Base-by-base conservation (phyloP, 2,329 filamentous ascomycete species). In the Trichoderma sp. region DNA sequence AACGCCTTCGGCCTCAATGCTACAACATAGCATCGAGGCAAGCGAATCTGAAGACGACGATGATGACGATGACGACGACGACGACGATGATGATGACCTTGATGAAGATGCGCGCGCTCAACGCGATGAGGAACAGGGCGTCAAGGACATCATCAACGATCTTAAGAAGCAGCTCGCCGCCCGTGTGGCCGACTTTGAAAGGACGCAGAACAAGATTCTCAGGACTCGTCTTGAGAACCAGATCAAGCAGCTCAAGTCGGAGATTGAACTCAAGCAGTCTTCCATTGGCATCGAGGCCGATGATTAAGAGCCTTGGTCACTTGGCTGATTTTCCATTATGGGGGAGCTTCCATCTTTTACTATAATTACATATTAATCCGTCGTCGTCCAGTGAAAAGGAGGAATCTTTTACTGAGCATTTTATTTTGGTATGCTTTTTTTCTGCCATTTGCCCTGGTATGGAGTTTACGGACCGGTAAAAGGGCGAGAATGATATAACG, bases 131-230 rank as follows among this genome's bases (percentile, higher is more conserved):
- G 82, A 86, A 73, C 84, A 87, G 74, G 86, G 87, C 73, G 84
- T 88, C 73, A 84, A 86, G 75, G 86, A 86, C 75, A 87, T 89
- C 74, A 86, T 89, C 66, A 81, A 83, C 63, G 83, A 86, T 66
- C 82, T 89, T 72, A 83, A 87, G 78, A 86, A 84, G 77, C 82
- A 86, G 76, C 83, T 89, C 21, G 81, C 82, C 47, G 79, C 80
- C 43, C 81, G 84, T 69, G 81, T 86, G 75, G 80, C 79, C 6
- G 83, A 87, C 74, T 80, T 86, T 63, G 80, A 81, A 21, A 81
- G 79, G 53, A 83, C 83, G 30, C 78, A 77, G 4, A 86, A 85
- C 76, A 81, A 82, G 72, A 85, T 89, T 71, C 78, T 90, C 72
- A 82, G 82, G 72, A 83, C 82, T 71, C 84, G 88, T 30, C 79